A percentile compares a stretch with the other conserved stretches of the same genome.
phyloP scores from a whole-genome alignment of 306 rosid genomes.

The Abrus precatorius region DNA sequence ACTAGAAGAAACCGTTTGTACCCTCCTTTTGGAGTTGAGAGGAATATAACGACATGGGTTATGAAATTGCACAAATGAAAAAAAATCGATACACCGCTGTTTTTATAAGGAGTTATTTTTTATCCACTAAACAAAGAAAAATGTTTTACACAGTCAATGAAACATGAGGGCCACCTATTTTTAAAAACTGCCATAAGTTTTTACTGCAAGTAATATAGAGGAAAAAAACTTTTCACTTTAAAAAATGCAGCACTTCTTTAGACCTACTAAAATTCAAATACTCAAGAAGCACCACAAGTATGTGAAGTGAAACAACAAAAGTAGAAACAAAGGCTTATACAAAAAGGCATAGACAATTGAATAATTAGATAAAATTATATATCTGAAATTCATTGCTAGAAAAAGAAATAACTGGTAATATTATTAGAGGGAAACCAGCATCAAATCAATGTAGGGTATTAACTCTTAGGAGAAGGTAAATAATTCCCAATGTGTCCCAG shows the following conservation, averaged over 20 bases:
- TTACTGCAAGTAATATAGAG: background rate
- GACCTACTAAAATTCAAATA: background rate
- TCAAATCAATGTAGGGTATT: background rate
- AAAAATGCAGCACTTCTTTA: background rate
- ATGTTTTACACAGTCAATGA: background rate
- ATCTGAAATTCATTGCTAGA: too few relatives aligned
- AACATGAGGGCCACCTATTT: background rate
- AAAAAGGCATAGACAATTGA: background rate
- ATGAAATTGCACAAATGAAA: background rate
- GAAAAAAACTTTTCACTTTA: too few relatives aligned
- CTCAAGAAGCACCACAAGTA: background rate
- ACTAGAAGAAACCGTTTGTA: background rate
- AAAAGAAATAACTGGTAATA: constrained; percentile 27
- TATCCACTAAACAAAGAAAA: background rate
- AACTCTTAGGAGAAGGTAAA: constrained; percentile 22
- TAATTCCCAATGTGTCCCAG: constrained; percentile 15
- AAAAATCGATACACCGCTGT: too few relatives aligned
- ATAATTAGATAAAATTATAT: too few relatives aligned
- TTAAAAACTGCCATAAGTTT: background rate
- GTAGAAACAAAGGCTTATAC: background rate
- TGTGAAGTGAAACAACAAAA: background rate
- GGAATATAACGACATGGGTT: constrained; percentile 7
- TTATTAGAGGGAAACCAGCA: constrained; percentile 31
- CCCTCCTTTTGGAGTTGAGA: background rate
- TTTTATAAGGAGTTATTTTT: background rate